phyloP scores from a whole-genome alignment of 2,329 filamentous ascomycete species.

The Colletotrichum spinosum region DNA sequence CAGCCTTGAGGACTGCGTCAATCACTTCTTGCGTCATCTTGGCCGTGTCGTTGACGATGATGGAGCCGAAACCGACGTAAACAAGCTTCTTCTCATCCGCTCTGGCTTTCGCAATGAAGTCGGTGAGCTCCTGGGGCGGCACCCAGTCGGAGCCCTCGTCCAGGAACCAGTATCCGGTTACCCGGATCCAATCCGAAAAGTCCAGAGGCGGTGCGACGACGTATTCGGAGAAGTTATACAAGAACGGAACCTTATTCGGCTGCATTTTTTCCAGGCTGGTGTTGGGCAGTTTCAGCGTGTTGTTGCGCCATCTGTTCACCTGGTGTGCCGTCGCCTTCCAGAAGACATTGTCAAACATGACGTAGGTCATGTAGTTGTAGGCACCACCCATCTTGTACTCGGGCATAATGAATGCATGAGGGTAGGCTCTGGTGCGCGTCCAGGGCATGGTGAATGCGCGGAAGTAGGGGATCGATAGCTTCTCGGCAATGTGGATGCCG shows the following conservation, averaged over 20 bases:
- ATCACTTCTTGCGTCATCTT: slow-evolving; percentile 94
- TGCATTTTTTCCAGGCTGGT: slow-evolving; percentile 93
- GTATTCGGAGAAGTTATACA: slow-evolving; percentile 96
- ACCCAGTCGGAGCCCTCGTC: slow-evolving; percentile 78
- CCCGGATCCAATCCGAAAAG: slow-evolving; percentile 96
- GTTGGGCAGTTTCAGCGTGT: slow-evolving; percentile 79
- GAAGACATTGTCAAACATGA: slow-evolving; percentile 96
- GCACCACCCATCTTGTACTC: slow-evolving; percentile 94
- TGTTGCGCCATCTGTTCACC: slow-evolving; percentile 92
- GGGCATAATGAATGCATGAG: slow-evolving; percentile 94
- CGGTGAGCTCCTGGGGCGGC: slow-evolving; percentile 79
- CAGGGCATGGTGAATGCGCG: slow-evolving; percentile 99
- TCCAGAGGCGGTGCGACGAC: slow-evolving; percentile 96
- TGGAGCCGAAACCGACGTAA: slow-evolving; percentile 97
- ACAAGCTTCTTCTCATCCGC: slow-evolving; percentile 90
- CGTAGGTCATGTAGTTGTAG: slow-evolving; percentile 95
- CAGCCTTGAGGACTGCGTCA: slow-evolving; percentile 89
- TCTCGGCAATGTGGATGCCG: slow-evolving; percentile 96
- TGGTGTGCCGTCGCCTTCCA: slow-evolving; percentile 94
- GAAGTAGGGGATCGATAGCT: slow-evolving; percentile 93
- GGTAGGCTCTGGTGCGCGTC: slow-evolving; percentile 95
- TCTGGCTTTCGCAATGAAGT: slow-evolving; percentile 87
- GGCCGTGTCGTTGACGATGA: slow-evolving; percentile 89
- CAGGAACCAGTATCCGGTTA: slow-evolving; percentile 98
- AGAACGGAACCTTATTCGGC: slow-evolving; percentile 95